These are phyloP conservation scores for Penicillium sp. DNA, from an alignment of 2,329 filamentous ascomycete genomes.

Conservation along the genomic window DNA sequence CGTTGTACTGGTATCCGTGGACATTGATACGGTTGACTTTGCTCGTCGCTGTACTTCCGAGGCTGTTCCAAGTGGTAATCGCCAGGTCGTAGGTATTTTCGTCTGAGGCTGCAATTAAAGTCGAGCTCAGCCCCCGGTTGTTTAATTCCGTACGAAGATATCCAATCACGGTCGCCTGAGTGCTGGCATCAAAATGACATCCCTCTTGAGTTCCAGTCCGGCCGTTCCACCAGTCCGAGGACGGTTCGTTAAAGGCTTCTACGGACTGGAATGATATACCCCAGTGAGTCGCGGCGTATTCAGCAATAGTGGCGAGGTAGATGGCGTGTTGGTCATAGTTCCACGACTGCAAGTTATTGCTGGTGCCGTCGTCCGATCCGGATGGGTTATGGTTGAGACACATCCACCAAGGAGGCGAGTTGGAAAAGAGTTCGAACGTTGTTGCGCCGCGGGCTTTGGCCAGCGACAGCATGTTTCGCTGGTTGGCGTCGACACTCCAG, in stretches of 20 bases:
- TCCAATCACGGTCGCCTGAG: slow-evolving; percentile 15
- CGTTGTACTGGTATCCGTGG: slow-evolving; percentile 13
- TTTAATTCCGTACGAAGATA: slow-evolving; percentile 14
- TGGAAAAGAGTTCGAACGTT: slow-evolving; percentile 21
- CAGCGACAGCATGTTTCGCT: slow-evolving; percentile 17
- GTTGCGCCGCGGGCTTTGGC: slow-evolving; percentile 16
- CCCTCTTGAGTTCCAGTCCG: slow-evolving; percentile 18
- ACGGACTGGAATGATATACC: slow-evolving; percentile 18
- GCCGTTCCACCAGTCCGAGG: slow-evolving; percentile 16
- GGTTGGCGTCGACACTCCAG: slow-evolving; percentile 21
- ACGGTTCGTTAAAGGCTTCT: slow-evolving; percentile 20
- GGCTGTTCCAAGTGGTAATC: slow-evolving; percentile 14
- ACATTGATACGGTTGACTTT: slow-evolving; percentile 15
- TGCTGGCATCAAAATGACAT: slow-evolving; percentile 14
- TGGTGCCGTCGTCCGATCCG: slow-evolving; percentile 12
- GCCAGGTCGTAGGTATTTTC: slow-evolving; percentile 17
- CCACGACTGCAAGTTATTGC: slow-evolving; percentile 17
- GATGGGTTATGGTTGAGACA: slow-evolving; percentile 19
- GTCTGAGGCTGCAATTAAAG: slow-evolving; percentile 18
- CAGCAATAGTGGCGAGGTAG: slow-evolving; percentile 18
- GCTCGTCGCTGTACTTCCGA: slow-evolving; percentile 13
- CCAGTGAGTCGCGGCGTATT: slow-evolving; percentile 17
- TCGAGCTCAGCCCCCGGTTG: slow-evolving; percentile 9
- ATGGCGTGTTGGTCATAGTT: slow-evolving; percentile 20
- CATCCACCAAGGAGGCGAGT: slow-evolving; percentile 22